Base-by-base conservation (phyloP, 805 yeast species). In the Sugiyamaella valdiviana region DNA sequence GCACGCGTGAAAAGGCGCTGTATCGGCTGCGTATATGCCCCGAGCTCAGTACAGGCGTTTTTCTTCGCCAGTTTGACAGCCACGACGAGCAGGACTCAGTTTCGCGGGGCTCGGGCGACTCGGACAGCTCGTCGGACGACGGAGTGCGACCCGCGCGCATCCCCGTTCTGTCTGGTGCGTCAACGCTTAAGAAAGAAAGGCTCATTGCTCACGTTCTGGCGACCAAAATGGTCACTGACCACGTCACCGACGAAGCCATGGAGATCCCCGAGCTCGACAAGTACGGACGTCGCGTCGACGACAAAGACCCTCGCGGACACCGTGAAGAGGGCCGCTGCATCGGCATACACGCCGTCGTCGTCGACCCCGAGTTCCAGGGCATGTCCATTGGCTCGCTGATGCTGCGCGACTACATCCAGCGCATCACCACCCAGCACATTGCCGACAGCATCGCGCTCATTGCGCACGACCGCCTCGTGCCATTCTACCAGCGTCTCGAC, bases 361-460 rank as follows among this genome's bases (percentile, higher is more conserved):
- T 93, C 22, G 80, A 80, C 57, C 85, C 89, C 19, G 79, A 80
- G 36, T 87, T 80, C 75, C 87, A 83, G 63, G 86, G 90, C 51
- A 77, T 80, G 66, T 86, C 85, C 62, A 71, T 93, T 51, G 98
- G 95, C 6, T 79, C 95, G 12, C 71, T 89, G 50, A 69, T 91
- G 61, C 67, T 91, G 59, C 88, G 85, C 57, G 99, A 91, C 67
- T 93, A 86, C 68, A 77, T 90, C 52, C 97, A 93, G 66, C 86
- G 91, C 62, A 71, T 91, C 65, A 79, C 87, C 43, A 88, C 88
- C 63, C 95, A 89, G 63, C 87, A 82, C 57, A 81, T 88, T 52
- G 96, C 93, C 41, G 85, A 81, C 57, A 76, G 79, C 59, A 80
- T 91, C 44, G 77, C 81, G 5, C 72, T 91, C 26, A 75, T 91